Base-by-base conservation (phyloP, 331 rosid species). In the Rhamnella rubrinervis region DNA sequence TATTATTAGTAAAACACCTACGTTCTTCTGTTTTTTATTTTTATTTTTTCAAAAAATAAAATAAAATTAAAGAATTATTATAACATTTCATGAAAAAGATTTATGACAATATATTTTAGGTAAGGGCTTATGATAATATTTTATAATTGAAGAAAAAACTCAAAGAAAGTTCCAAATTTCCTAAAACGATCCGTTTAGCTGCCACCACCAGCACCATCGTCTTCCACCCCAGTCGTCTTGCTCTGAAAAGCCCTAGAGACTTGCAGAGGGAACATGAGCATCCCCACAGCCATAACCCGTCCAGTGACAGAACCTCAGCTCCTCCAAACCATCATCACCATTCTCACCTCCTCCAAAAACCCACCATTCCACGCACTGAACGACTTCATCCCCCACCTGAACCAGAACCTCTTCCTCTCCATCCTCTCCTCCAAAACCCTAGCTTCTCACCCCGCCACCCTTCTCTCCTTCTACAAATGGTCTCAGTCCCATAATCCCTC, bases 401-500 rank as follows among this genome's bases (percentile, higher is more conserved):
- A 81, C 15, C 73, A 80, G 16, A 63, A 86, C 26, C 76, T 88
- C 38, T 23, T 84, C 44, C 49, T 78, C 71, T 84, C 91, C 4
- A 51, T 89, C 55, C 78, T 92, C 50, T 79, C 88, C 72, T 73
- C 80, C 55, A 73, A 78, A 50, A 55, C 84, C 21, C 85, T 87
- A 5, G 56, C 68, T 58, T 68, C 89, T 25, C 17, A 39, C 2
- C 89, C 90, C 49, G 6, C 55, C 11, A 11, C 84, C 2, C 96
- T 86, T 61, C n/a, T 90, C 51, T 67, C 80, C 56, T 85, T 89
- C 77, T 89, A 81, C 88, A 76, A 71, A 23, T 85, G 89, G 86
- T 70, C 80, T 63, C 91, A 83, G 50, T 12, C 53, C 2, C 81
- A 85, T 47, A 61, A 77, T 0, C 93, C 93, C 5, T 8, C 86